These are phyloP conservation scores for Kodamaea sagamina DNA, from an alignment of 805 yeast genomes.

Conservation along the genomic window DNA sequence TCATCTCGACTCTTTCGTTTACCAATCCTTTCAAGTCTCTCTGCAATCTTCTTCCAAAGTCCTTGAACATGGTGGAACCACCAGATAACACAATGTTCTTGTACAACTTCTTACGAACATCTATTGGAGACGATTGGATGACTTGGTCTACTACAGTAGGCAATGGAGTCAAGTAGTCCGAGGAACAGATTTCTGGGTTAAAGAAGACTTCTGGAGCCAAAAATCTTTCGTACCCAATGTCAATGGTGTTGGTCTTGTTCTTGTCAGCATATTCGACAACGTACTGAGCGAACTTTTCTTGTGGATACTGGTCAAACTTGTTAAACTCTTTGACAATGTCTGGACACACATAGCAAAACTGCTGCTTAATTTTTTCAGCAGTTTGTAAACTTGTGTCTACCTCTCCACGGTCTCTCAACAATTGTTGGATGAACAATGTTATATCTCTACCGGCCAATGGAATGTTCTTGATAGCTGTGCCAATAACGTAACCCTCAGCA, in stretches of 20 bases:
- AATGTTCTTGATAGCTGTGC: slow-evolving; percentile 93
- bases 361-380: slow-evolving; percentile 95
- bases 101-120: slow-evolving; percentile 94
- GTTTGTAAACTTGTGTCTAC: slow-evolving; percentile 89
- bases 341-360: slow-evolving; percentile 96
- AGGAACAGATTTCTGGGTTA: slow-evolving; percentile 94
- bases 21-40: slow-evolving; percentile 88
- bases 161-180: slow-evolving; percentile 92
- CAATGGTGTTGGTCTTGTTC: slow-evolving; percentile 57
- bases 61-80: slow-evolving; percentile 98
- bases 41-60: slow-evolving; percentile 95
- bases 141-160: slow-evolving; percentile 96
- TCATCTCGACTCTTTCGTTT: slow-evolving; percentile 79
- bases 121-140: slow-evolving; percentile 93
- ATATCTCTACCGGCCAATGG: slow-evolving; percentile 99
- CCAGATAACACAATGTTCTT: slow-evolving; percentile 95
- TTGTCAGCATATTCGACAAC: slow-evolving; percentile 79
- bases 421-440: slow-evolving; percentile 87
- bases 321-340: slow-evolving; percentile 95
- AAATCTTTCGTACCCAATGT: slow-evolving; percentile 96
- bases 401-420: slow-evolving; percentile 96
- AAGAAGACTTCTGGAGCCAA: slow-evolving; percentile 99
- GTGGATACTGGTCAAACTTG: slow-evolving; percentile 89
- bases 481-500: slow-evolving; percentile 98
- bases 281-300: slow-evolving; percentile 88